Base-by-base conservation (phyloP, 2,329 filamentous ascomycete species). In the Exophiala alcalophila region DNA sequence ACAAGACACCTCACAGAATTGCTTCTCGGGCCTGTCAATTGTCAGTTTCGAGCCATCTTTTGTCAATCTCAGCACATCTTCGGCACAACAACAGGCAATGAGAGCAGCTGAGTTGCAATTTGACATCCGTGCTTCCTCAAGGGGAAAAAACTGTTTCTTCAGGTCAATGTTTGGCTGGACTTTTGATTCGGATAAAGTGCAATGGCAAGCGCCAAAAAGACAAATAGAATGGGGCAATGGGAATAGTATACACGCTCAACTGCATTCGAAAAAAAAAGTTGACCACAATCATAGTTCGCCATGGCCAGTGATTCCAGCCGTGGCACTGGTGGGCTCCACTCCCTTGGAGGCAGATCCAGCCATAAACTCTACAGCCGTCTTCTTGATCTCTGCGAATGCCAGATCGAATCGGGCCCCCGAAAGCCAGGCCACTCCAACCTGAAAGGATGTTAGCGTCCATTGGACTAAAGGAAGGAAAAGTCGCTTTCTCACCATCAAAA, bases 61-160 rank as follows among this genome's bases (percentile, higher is more conserved):
- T 19, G 27, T 47, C 34, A 37, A 77, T 92, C 75, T 94, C 79
- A 92, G 89, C 89, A 95, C 88, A 88, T 94, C 88, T 94, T 90
- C 86, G 89, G 89, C 90, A 88, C 90, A 92, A 90, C 81, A 78
- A 75, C 81, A 89, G 86, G 84, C 86, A 95, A 82, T 69, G 57
- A 63, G 61, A 65, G 69, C 66, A 65, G 81, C 83, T 79, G 79
- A 74, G 84, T 91, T 92, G 90, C 81, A 96, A 95, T 95, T 95
- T 95, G 89, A 96, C 89, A 95, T 95, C 86, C 84, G 86, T 94
- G 90, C 90, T 91, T 70, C 55, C 19, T 32, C 10, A 31, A 32
- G 19, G 18, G 20, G 11, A 26, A 16, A 15, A 10, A 9, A 16
- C 16, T 26, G 3, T 25, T 11, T 21, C 2, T 20, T 12, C 21